Conservation (phyloP, 345 rosid genomes). For the Cardamine resedifolia region DNA sequence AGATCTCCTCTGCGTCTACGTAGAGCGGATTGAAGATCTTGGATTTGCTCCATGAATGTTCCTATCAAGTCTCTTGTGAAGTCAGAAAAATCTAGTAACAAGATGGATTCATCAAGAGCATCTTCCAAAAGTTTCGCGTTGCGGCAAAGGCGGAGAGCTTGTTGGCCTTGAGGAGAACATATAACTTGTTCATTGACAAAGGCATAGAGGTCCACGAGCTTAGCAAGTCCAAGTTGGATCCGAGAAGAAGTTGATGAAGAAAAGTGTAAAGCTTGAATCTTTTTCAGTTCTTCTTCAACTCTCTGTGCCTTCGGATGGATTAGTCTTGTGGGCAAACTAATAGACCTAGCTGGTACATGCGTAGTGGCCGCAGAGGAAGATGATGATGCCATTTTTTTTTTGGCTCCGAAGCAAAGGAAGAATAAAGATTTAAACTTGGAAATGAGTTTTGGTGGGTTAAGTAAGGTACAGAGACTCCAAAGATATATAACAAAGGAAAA, state of each 20-base stretch:
- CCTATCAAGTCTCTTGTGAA: slow-evolving; percentile 43
- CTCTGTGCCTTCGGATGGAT: slow-evolving; percentile 45
- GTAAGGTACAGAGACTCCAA: slow-evolving; percentile 17
- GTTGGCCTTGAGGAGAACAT: slow-evolving; percentile 35
- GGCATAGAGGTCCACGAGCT: slow-evolving; percentile 48
- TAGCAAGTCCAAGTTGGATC: slow-evolving; percentile 39
- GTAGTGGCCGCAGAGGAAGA: background rate
- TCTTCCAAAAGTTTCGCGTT: slow-evolving; percentile 37
- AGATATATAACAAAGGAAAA: slow-evolving; percentile 13
- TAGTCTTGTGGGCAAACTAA: slow-evolving; percentile 57
- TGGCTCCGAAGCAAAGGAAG: slow-evolving; percentile 15
- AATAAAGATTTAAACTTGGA: background rate
- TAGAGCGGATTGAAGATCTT: slow-evolving; percentile 50
- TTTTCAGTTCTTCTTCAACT: slow-evolving; percentile 47
- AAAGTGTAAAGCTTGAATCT: slow-evolving; percentile 39
- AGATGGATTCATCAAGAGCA: slow-evolving; percentile 44
- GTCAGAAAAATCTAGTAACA: slow-evolving; percentile 45
- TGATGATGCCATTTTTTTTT: slow-evolving; percentile 20
- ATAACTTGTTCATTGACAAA: slow-evolving; percentile 42
- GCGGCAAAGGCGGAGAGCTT: slow-evolving; percentile 25
- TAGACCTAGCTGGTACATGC: slow-evolving; percentile 44
- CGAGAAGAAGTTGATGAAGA: slow-evolving; percentile 35
- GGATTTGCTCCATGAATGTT: slow-evolving; percentile 43
- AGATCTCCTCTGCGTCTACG: slow-evolving; percentile 48
- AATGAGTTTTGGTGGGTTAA: slow-evolving; percentile 17